Evolutionary conservation across 352 stramenopile species (phyloP), one percentile per base, ranked within the genome.

Genomic region (Pythium periplocum): DNA sequence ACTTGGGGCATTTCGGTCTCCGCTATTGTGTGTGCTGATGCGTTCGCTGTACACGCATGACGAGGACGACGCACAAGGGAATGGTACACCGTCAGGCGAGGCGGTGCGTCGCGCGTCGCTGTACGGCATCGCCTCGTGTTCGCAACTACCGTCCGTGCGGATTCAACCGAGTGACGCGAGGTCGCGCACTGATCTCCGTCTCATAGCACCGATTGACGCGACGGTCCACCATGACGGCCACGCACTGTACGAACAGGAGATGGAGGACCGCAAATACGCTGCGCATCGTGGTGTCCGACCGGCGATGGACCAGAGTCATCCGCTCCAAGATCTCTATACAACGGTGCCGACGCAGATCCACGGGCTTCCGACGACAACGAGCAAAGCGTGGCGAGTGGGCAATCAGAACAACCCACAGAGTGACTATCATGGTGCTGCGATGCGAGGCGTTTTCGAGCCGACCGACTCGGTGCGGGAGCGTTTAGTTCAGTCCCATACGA

Each of bases 231-330:
- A 61, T 32, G 54, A 51, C 17, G 12, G 55, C 17, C 2, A 68
- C 12, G 59, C 52, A 1, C 26, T 59, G 2, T 51, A 71, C n/a
- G 76, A 82, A 44, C 56, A 71, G n/a, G 74, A 80, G 36, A 52
- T 83, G n/a, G 66, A 78, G 33, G 65, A 75, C 41, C 65, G 63
- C 35, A 87, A 85, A 53, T 66, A 84, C 59, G 72, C 64, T 36
- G 69, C 78, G 34, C 55, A 80, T 4, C 50, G 70, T 2, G 68
- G 75, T 0, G 64, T 71, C 33, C 66, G 77, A 2, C 77, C 77
- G 6, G 65, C 77, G 4, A 39, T 84, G 42, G 77, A 87, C 57
- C 68, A 61, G 3, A 78, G 78, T 30, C 63, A 78, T 10, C 50
- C 45, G 2, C 46, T 83, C 4, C 56, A 60, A n/a, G 77, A 83